Conservation (phyloP, 2,329 filamentous ascomycete species). For the Leptographium wingfieldii region DNA sequence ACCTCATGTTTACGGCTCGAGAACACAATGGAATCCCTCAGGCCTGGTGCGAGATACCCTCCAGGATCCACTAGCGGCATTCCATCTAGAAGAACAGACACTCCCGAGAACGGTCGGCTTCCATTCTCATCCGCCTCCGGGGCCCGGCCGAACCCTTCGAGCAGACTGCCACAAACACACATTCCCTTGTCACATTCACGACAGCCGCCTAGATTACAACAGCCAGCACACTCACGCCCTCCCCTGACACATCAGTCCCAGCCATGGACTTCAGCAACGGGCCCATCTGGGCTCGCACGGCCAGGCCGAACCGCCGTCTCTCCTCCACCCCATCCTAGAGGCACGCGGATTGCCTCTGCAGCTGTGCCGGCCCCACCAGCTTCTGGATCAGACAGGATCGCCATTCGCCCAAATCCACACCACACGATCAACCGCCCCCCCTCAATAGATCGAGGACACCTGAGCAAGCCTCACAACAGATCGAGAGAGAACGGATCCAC, state of each 20-base stretch:
- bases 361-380: neutral
- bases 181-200: neutral
- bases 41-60: slow-evolving; percentile 2
- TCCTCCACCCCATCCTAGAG: slow-evolving; percentile 13
- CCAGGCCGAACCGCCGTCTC: slow-evolving; percentile 15
- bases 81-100: neutral
- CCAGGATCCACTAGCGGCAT: neutral
- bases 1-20: neutral
- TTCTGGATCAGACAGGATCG: slow-evolving; percentile 24
- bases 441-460: slow-evolving; percentile 13
- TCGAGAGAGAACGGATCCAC: slow-evolving; percentile 28
- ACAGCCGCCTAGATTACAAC: slow-evolving; percentile 1
- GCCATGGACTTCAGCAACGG: slow-evolving; percentile 27
- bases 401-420: slow-evolving; percentile 38
- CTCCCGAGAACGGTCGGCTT: neutral
- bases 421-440: slow-evolving; percentile 19
- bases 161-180: slow-evolving; percentile 24
- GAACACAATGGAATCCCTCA: slow-evolving; percentile 6
- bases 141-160: slow-evolving; percentile 15
- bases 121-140: neutral
- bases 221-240: slow-evolving; percentile 17
- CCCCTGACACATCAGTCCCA: slow-evolving; percentile 29
- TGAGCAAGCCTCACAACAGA: slow-evolving; percentile 21
- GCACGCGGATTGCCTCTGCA: neutral
- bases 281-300: slow-evolving; percentile 8